phyloP scores from a whole-genome alignment of 2,329 filamentous ascomycete genomes.

The Aspergillus pseudoterreus region DNA sequence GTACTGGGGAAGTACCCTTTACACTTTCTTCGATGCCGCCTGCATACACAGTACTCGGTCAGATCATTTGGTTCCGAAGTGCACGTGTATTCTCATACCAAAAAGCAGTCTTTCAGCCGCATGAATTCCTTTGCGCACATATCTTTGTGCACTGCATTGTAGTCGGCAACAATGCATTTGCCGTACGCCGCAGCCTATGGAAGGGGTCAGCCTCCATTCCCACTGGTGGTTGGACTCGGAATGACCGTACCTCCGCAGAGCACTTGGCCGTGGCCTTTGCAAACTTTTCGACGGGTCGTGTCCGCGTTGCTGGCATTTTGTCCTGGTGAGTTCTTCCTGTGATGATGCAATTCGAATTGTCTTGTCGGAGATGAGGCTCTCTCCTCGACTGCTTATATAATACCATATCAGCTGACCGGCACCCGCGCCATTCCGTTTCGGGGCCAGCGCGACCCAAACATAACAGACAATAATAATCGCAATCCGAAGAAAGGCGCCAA shows the following conservation, averaged over 20 bases:
- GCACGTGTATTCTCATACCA: conserved; percentile 54
- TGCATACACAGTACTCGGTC: conserved; percentile 23
- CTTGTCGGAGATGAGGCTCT: not conserved
- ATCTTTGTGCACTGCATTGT: conserved; percentile 84
- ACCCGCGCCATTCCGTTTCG: conserved; percentile 11
- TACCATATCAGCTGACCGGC: conserved; percentile 7
- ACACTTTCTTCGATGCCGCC: conserved; percentile 52
- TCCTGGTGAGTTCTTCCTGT: not conserved
- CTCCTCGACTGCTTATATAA: conserved; percentile 13
- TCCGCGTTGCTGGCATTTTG: conserved; percentile 45
- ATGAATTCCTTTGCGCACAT: conserved; percentile 86
- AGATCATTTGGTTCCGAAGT: not conserved
- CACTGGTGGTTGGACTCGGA: too few species aligned
- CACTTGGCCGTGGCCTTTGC: conserved; percentile 64
- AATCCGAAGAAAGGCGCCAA: not conserved
- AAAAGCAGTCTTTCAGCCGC: conserved; percentile 78
- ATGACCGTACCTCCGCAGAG: conserved; percentile 55
- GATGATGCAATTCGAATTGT: not conserved
- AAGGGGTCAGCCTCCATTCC: conserved; percentile 12
- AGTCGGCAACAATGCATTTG: conserved; percentile 86
- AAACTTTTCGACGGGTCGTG: conserved; percentile 65
- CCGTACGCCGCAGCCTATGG: conserved; percentile 77
- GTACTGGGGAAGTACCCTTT: conserved; percentile 7
- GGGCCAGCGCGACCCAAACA: conserved; percentile 17
- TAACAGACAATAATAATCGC: conserved; percentile 8